These are phyloP conservation scores for Lolium multiflorum DNA, from an alignment of 176 grass and related monocot species.

Conservation along the genomic window DNA sequence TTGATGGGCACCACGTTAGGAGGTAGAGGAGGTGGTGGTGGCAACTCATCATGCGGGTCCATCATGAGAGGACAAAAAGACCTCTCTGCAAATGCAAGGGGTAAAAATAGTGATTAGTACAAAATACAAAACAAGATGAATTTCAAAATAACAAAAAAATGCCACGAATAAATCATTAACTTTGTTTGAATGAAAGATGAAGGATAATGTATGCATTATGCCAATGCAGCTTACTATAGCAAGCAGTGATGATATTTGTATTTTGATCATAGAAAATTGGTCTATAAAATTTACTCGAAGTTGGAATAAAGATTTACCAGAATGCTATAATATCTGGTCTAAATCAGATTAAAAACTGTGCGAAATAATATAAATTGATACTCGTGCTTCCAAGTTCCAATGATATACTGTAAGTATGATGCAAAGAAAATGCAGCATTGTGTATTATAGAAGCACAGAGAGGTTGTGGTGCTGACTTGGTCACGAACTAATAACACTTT, in stretches of 20 bases:
- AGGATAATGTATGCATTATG: background rate
- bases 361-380: background rate
- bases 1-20: conserved; percentile 57
- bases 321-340: background rate
- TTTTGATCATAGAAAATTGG: background rate
- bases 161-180: background rate
- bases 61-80: conserved; percentile 38
- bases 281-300: background rate
- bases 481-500: background rate
- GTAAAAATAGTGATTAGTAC: conserved; percentile 1
- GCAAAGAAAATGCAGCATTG: background rate
- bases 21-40: conserved; percentile 58
- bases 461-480: background rate
- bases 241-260: background rate
- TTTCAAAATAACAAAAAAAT: background rate
- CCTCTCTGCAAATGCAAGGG: conserved; percentile 7
- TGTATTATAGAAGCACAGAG: background rate
- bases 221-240: background rate
- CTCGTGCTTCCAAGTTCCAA: background rate
- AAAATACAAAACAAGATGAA: background rate
- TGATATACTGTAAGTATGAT: background rate
- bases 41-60: conserved; percentile 39
- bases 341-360: background rate
- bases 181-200: background rate
- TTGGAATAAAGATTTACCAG: background rate